These are phyloP conservation scores for Phytophthora hybrid DNA, from an alignment of 352 stramenopile species.

Conservation along the genomic window DNA sequence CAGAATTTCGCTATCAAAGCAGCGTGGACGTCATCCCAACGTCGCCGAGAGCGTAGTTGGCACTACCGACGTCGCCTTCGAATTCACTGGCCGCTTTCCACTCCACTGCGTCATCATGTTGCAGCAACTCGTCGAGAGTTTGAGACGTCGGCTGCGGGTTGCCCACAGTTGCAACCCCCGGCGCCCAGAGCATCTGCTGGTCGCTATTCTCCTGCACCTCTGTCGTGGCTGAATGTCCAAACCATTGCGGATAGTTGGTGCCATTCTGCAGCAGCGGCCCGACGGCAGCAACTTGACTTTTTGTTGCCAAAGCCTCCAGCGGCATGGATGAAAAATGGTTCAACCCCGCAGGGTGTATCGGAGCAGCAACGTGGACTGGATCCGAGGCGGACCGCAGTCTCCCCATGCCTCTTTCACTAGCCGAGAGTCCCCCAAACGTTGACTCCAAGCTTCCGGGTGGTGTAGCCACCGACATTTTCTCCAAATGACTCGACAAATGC, in stretches of 20 bases:
- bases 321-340: conserved; percentile 31
- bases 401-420: background rate
- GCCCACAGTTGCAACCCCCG: conserved; percentile 1
- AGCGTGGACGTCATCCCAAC: conserved; percentile 35
- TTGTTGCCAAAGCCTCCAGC: conserved; percentile 1
- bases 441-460: conserved; percentile 21
- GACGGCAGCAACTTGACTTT: conserved; percentile 6
- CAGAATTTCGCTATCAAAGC: conserved; percentile 36
- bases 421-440: conserved; percentile 10
- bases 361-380: conserved; percentile 22
- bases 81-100: conserved; percentile 41
- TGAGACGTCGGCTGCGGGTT: conserved; percentile 30
- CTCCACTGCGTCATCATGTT: conserved; percentile 37
- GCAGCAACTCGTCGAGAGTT: conserved; percentile 45
- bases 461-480: conserved; percentile 69
- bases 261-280: background rate
- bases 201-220: background rate
- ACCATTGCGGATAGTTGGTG: conserved; percentile 26
- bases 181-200: conserved; percentile 19
- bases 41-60: conserved; percentile 41
- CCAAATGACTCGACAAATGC: conserved; percentile 68
- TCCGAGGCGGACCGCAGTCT: conserved; percentile 37
- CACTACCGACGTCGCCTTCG: conserved; percentile 18
- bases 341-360: conserved; percentile 13
- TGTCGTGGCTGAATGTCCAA: background rate